Percentiles rank a stretch among this genome's conserved stretches.
These are phyloP conservation scores for Nyctanthes arbortristis DNA, from an alignment of 257 asterid species.

Conservation along the genomic window DNA sequence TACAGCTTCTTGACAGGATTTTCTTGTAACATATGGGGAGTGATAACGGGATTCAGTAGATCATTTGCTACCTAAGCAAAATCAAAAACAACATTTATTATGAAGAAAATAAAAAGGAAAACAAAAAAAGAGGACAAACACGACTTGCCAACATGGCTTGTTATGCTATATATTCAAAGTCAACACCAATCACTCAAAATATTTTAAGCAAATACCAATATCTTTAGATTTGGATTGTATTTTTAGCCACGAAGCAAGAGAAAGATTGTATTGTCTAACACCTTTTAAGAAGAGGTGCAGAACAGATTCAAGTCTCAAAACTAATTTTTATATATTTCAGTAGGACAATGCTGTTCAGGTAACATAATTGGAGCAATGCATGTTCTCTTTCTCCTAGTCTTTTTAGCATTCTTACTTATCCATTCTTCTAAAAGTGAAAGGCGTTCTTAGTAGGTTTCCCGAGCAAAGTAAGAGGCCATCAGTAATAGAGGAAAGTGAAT, in stretches of 20 bases:
- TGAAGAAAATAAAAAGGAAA: not conserved
- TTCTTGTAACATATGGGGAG: slow-evolving; percentile 65
- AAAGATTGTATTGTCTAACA: no score
- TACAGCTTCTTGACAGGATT: slow-evolving; percentile 73
- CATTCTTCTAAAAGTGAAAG: not conserved
- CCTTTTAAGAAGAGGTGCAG: no score
- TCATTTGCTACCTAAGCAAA: slow-evolving; percentile 51
- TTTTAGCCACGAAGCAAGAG: not conserved
- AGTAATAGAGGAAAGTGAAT: not conserved
- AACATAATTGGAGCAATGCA: no score
- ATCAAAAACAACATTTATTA: not conserved
- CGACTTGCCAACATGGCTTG: not conserved
- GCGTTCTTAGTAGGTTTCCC: no score
- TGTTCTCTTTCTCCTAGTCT: no score
- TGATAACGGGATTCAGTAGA: slow-evolving; percentile 67
- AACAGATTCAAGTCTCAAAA: no score
- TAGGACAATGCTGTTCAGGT: no score
- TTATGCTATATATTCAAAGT: not conserved
- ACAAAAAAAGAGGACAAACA: not conserved
- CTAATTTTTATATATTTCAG: no score
- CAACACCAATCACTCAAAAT: not conserved
- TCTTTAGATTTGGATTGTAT: no score
- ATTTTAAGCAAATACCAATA: no score
- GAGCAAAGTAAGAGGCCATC: no score
- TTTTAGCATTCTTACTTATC: no score